Evolutionary conservation across 2,329 filamentous ascomycete genomes (phyloP), one percentile per base, ranked within the genome.

Genomic region (Plectosphaerella plurivora): DNA sequence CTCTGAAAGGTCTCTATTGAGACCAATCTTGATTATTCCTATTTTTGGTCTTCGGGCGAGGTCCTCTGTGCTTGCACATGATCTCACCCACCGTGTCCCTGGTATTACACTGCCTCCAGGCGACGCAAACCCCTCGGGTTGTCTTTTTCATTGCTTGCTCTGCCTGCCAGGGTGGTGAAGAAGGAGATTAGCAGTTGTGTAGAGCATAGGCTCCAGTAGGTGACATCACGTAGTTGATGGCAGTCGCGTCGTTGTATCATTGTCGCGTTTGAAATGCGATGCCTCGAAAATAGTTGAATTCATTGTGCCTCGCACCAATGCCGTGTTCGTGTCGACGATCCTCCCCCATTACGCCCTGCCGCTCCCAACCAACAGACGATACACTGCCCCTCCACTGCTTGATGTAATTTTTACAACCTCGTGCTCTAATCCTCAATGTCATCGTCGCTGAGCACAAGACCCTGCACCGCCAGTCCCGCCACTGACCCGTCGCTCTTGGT

Each of bases 1-100:
- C 86, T 88, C 88, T 92, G 87, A 87, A 89, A 91, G 81, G 79
- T 78, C 77, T 78, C 84, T 82, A 88, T 75, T 78, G 83, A 77
- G 76, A 76, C 77, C 78, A 82, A 81, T 80, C 78, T 77, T 83
- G 86, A 89, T 92, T 91, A 89, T 83, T 83, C 86, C 78, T 80
- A 90, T 92, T 88, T 87, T 89, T 89, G 77, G 60, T 70, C 54
- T 62, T 55, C 60, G 80, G 71, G 68, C 65, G 61, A 65, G 70
- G 60, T 61, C 79, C 84, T 81, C 86, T 88, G 83, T 78, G 84
- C 87, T 89, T 88, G 86, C 84, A 74, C 78, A 87, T 79, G 79
- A 69, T 68, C 68, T 62, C 66, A 68, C 64, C 70, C 83, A 89
- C 81, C 72, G 86, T 89, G 85, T 88, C 84, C 82, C 79, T 76